Base-by-base conservation (phyloP, 441 rosid species). In the Pelargonium myrrhifolium region DNA sequence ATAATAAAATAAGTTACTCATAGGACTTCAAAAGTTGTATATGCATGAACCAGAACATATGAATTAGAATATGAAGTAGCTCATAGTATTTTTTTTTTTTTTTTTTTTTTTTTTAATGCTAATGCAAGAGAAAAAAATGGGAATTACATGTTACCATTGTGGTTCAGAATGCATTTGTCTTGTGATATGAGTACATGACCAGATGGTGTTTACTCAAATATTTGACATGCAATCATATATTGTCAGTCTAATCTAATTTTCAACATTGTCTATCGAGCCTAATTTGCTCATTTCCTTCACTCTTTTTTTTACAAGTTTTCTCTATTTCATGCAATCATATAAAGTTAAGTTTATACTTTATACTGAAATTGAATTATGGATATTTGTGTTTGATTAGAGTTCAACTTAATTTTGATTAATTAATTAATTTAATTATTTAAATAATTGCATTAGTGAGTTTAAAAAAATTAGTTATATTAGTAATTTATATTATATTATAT, bases 11-110 rank as follows among this genome's bases (percentile, higher is more conserved):
- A 17, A 51, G 8, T 17, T 18, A 10, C 9, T 18, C 20, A 9
- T 17, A 1, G 24, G 22, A 18, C 59, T 5, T 17, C 10, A 55
- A 1, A 18, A 18, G 24, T 18, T 55, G 60, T 9, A 55, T 18
- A 55, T 55, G 60, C 60, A 55, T 55, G 26, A 55, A 55, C 60
- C 9, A 55, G 11, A 18, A 10, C 45, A 8, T 55, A 55, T 7
- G 17, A 5, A 55, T 55, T 55, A 55, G 60, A 53, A 55, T 55
- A n/a, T 55, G 60, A 24, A 55, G 9, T 55, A 55, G 17, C 60
- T 55, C 3, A 55, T 20, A 17, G 2, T 55, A 1, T 8, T n/a
- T 0, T 53, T 15, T 17, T 40, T 2, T 40, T 8, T 40, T 8
- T 11, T 40, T 9, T 8, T 37, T 37, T 5, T 37, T 1, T 4